Evolutionary conservation across 441 rosid genomes (phyloP).

Genomic region (Theobroma grandiflorum): DNA sequence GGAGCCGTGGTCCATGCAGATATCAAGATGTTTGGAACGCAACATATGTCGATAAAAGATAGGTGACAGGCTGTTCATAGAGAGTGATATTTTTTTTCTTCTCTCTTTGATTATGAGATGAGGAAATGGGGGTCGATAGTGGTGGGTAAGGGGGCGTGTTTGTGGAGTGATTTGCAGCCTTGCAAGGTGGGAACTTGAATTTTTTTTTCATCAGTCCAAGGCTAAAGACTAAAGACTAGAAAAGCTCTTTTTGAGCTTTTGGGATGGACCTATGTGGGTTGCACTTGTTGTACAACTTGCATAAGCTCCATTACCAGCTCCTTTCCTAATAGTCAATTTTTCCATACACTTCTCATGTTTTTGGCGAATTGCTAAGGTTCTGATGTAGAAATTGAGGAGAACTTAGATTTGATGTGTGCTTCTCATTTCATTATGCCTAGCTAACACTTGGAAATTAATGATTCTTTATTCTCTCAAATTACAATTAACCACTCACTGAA

Average conservation of each 20-base stretch:
- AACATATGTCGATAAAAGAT: slow-evolving; percentile 41
- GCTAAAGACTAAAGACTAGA: background rate
- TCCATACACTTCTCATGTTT: background rate
- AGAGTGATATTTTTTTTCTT: background rate
- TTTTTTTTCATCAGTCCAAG: background rate
- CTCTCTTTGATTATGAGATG: background rate
- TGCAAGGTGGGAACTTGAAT: background rate
- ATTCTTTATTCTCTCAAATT: no score
- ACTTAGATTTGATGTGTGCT: background rate
- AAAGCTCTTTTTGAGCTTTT: slow-evolving; percentile 6
- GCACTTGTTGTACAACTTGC: background rate
- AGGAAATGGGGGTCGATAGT: slow-evolving; percentile 15
- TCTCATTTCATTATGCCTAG: background rate
- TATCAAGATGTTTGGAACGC: background rate
- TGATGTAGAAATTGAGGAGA: background rate
- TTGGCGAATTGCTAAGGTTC: background rate
- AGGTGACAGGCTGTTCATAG: slow-evolving; percentile 45
- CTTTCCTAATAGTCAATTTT: slow-evolving; percentile 13
- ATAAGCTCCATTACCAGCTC: background rate
- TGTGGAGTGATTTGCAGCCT: background rate
- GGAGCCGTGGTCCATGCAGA: slow-evolving; percentile 59
- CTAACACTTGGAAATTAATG: background rate
- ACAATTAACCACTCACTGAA: no score
- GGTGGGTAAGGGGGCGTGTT: background rate
- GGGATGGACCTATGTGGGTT: background rate